Evolutionary conservation across 2,329 filamentous ascomycete species (phyloP).

Genomic region (Blastomyces gilchristii): DNA sequence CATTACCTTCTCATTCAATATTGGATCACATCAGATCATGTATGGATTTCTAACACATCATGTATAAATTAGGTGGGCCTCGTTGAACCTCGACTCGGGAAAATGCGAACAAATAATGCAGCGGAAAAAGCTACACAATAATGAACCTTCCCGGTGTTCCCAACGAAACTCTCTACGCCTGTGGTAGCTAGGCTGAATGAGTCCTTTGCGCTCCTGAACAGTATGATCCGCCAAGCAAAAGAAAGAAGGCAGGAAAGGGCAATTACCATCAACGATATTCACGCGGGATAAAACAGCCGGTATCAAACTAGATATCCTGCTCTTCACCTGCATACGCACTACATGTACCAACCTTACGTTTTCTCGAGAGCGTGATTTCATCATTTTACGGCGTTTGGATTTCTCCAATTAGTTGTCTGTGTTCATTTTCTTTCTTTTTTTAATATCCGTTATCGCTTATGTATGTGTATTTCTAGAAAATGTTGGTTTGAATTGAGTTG

Average conservation of each 20-base stretch:
- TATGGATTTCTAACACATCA: background rate
- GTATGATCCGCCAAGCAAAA: background rate
- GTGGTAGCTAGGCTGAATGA: background rate
- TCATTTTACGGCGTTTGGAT: slow-evolving; percentile 2
- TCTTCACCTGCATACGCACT: background rate
- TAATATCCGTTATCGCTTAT: background rate
- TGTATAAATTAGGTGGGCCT: slow-evolving; percentile 24
- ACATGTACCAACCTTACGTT: background rate
- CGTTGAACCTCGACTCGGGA: slow-evolving; percentile 22
- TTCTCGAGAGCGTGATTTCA: slow-evolving; percentile 1
- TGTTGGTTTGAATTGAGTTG: background rate
- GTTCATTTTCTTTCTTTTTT: background rate
- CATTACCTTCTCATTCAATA: background rate
- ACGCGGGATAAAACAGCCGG: background rate
- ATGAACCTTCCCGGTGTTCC: background rate
- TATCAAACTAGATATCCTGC: background rate
- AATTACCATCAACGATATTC: background rate
- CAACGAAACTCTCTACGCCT: background rate
- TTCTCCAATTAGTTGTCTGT: background rate
- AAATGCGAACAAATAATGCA: background rate
- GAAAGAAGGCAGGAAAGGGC: background rate
- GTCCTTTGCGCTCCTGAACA: background rate
- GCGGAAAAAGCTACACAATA: slow-evolving; percentile 2
- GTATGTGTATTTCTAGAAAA: background rate
- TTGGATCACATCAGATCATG: background rate